A percentile compares a stretch with the other conserved stretches of the same genome.
phyloP scores from a whole-genome alignment of 306 rosid genomes.

The Trifolium fragiferum region DNA sequence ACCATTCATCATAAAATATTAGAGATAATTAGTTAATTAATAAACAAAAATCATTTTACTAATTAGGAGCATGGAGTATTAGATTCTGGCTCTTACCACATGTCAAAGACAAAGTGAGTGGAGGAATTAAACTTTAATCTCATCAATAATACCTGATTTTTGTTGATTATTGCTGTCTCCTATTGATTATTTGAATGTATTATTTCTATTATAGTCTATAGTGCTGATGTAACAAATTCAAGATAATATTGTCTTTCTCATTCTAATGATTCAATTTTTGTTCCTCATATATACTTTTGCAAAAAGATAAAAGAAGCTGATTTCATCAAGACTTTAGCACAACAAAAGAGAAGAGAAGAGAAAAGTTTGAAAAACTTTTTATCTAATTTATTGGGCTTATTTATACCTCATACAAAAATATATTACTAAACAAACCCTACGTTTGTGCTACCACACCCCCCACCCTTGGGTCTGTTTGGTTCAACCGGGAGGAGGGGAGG shows the following conservation, averaged over 20 bases:
- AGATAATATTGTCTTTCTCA: slow-evolving; percentile 16
- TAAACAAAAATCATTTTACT: slow-evolving; percentile 20
- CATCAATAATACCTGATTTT: not conserved
- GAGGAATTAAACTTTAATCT: slow-evolving; percentile 11
- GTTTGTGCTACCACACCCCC: not conserved
- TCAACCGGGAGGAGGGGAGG: too few relatives aligned
- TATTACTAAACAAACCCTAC: not conserved
- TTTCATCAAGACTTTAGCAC: too few relatives aligned
- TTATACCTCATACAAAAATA: not conserved
- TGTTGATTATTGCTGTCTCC: not conserved
- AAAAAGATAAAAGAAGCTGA: too few relatives aligned
- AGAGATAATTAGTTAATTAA: not conserved
- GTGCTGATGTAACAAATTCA: not conserved
- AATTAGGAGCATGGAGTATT: slow-evolving; percentile 22
- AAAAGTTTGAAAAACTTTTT: too few relatives aligned
- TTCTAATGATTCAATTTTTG: not conserved
- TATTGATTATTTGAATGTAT: slow-evolving; percentile 15
- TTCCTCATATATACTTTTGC: too few relatives aligned
- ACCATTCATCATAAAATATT: slow-evolving; percentile 3
- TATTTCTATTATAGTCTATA: not conserved
- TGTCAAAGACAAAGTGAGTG: slow-evolving; percentile 36
- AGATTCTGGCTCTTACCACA: slow-evolving; percentile 33
- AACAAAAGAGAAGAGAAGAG: too few relatives aligned
- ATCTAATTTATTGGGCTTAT: not conserved
- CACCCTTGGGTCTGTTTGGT: too few relatives aligned